Base-by-base conservation (phyloP, 2,329 filamentous ascomycete genomes). In the Phyllosticta citribraziliensis region DNA sequence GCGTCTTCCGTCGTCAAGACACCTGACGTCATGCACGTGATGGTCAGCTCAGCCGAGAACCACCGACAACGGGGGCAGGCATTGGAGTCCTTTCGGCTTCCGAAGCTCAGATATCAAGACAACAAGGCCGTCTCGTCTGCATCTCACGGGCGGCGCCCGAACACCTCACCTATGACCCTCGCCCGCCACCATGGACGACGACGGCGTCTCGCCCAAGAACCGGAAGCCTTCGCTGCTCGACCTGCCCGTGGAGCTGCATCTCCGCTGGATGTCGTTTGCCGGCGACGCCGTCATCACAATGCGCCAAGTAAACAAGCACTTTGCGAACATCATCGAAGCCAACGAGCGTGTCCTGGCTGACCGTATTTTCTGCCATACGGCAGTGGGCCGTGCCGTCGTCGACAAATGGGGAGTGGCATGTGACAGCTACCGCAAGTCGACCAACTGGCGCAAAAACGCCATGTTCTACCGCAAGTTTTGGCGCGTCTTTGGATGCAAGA, bases 381-480 rank as follows among this genome's bases (percentile, higher is more conserved):
- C 5, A 55, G 57, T 55, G 51, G 60, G 60, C 51, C 60, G 55
- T 25, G 60, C 55, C n/a, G 54, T 27, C 12, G 60, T 56, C 24
- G 50, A 51, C 30, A 20, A 33, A 20, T 58, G 53, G 52, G 20
- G 30, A 35, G 35, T 62, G 51, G 11, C 60, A 27, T 17, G 30
- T 51, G 60, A 58, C 55, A 58, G 55, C 27, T 62, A 62, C 27
- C 60, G 60, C 51, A 56, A 51, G 20, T 52, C 56, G 51, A 51
- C 35, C 30, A 62, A 57, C 56, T 62, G 60, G 60, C 60, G 60
- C 11, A 35, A 33, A 51, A 58, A 57, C 55, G 55, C 55, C 55
- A 62, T 55, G 55, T 62, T 62, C 33, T 62, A 62, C 60, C 52
- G 56, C 50, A 62, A 62, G 55, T 62, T 62, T 53, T 62, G 60